Conservation (phyloP, 2,329 filamentous ascomycete species). For the Diaporthe sp. region DNA sequence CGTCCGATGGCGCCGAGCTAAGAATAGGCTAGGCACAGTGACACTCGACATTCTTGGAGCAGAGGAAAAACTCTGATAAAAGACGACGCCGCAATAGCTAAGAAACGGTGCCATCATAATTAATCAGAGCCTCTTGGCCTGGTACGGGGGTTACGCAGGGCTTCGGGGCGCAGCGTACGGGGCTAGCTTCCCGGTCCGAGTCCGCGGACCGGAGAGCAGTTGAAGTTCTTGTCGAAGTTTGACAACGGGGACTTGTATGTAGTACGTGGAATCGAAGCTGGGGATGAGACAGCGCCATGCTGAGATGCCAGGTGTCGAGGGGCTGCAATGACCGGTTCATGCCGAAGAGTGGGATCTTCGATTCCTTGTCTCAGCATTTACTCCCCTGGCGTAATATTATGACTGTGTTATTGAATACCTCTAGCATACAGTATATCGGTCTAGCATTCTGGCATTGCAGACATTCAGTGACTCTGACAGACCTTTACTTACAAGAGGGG, state of each 20-base stretch:
- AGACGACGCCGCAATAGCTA: neutral
- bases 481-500: neutral
- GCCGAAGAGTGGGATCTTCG: constrained; percentile 12
- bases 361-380: constrained; percentile 10
- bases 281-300: constrained; percentile 6
- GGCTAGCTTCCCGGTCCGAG: neutral
- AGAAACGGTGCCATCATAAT: constrained; percentile 24
- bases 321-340: constrained; percentile 16
- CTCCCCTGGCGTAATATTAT: neutral
- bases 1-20: neutral
- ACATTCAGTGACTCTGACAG: neutral
- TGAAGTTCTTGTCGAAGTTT: neutral
- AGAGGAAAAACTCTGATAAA: constrained; percentile 3
- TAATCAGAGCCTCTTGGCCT: constrained; percentile 3
- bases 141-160: neutral
- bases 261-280: neutral
- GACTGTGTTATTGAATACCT: neutral
- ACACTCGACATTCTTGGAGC: neutral
- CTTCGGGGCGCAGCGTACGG: constrained; percentile 30
- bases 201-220: neutral
- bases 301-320: neutral
- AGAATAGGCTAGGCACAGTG: constrained; percentile 13
- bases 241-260: neutral
- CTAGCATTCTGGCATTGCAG: neutral
- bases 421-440: neutral